phyloP scores from a whole-genome alignment of 176 grass and related monocot species.

The Elaeis guineensis region DNA sequence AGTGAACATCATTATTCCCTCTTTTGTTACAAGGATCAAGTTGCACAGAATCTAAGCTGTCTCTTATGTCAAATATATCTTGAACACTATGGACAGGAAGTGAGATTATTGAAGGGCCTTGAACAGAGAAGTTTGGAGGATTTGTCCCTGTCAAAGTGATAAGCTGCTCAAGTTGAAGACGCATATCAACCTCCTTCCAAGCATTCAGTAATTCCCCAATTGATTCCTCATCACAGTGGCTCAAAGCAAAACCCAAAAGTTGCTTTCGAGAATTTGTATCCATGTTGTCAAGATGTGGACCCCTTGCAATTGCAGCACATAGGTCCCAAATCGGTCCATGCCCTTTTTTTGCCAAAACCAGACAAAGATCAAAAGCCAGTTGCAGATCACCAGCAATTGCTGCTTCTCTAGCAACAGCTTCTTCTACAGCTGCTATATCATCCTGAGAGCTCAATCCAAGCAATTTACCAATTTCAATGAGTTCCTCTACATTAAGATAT shows the following conservation, averaged over 20 bases:
- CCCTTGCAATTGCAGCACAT: slow-evolving; percentile 80
- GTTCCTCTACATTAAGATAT: slow-evolving; percentile 92
- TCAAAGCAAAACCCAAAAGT: slow-evolving; percentile 76
- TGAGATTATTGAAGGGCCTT: slow-evolving; percentile 38
- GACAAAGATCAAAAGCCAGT: slow-evolving; percentile 86
- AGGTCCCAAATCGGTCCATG: slow-evolving; percentile 79
- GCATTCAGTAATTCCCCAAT: slow-evolving; percentile 82
- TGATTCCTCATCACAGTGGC: slow-evolving; percentile 74
- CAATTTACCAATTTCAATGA: slow-evolving; percentile 80
- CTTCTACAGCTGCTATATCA: slow-evolving; percentile 72
- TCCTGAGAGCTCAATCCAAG: slow-evolving; percentile 78
- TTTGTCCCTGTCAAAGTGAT: slow-evolving; percentile 43
- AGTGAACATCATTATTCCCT: slow-evolving; percentile 30
- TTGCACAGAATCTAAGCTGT: slow-evolving; percentile 2
- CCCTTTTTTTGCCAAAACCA: slow-evolving; percentile 58
- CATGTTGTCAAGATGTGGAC: slow-evolving; percentile 75
- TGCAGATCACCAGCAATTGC: slow-evolving; percentile 78
- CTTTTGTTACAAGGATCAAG: slow-evolving; percentile 3
- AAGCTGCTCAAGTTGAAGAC: slow-evolving; percentile 61
- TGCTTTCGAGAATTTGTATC: slow-evolving; percentile 57
- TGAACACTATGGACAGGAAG: slow-evolving; percentile 40
- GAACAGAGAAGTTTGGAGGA: slow-evolving; percentile 44
- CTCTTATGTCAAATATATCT: slow-evolving; percentile 53
- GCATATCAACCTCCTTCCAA: slow-evolving; percentile 86
- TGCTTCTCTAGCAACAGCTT: slow-evolving; percentile 89